Base-by-base conservation (phyloP, 2,329 filamentous ascomycete species). In the Penicillium sp. region DNA sequence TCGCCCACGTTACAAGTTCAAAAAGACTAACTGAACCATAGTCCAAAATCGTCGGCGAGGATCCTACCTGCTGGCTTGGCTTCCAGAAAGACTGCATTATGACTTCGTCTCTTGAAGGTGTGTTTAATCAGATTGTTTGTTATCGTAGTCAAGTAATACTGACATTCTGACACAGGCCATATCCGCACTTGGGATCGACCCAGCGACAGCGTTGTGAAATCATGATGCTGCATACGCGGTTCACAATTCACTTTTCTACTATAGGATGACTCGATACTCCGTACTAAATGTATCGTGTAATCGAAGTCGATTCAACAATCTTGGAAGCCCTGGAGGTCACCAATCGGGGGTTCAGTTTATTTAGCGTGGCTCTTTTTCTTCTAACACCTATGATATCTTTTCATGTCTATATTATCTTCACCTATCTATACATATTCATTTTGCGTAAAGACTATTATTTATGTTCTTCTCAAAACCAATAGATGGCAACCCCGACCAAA, bases 51-150 rank as follows among this genome's bases (percentile, higher is more conserved):
- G 86, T 96, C 36, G 92, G 96, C 72, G 85, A 87, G 59, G 91
- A 97, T 74, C 92, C 92, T 52, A 80, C 96, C 45, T 90, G 86
- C 72, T 96, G 92, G 88, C 76, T 99, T 39, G 90, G 87, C n/a
- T 99, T 99, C 68, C 92, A 93, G 53, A 89, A 97, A 72, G 88
- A 96, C 67, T 89, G 89, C 61, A 96, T 99, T 64, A 87, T 97
- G 69, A 97, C 92, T 36, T 91, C 91, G 64, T 97, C 92, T 77
- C 89, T 91, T 71, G 90, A 87, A 76, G 93, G 93, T 95, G 79
- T 75, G 87, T 56, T 40, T 49, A 31, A 31, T 60, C 57, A 23
- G 3, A 3, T 19, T n/a, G 21, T 65, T 53, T 21, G 10, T 23
- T 21, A n/a, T 65, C 23, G 13, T 34, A 21, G n/a, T 6, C 43